These are phyloP conservation scores for Teratosphaeriaceae sp. DNA, from an alignment of 2,329 filamentous ascomycete species.

Conservation along the genomic window DNA sequence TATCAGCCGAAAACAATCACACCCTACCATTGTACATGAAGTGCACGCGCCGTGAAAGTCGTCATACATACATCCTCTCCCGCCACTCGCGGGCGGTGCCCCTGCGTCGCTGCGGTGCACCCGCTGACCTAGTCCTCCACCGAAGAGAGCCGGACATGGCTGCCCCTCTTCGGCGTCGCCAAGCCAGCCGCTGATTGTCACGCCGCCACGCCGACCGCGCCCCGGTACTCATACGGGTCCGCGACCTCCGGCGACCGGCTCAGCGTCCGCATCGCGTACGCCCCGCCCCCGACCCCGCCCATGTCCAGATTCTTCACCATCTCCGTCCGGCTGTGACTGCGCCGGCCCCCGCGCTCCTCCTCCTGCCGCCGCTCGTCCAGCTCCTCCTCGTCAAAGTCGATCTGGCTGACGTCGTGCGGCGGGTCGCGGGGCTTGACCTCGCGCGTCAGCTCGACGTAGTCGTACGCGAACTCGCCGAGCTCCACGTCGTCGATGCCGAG, in stretches of 20 bases:
- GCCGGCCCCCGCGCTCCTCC: slow-evolving; percentile 10
- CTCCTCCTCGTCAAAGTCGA: slow-evolving; percentile 7
- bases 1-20: too few relatives aligned
- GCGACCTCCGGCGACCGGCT: background rate
- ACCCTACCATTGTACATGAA: too few relatives aligned
- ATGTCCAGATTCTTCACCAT: slow-evolving; percentile 10
- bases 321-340: slow-evolving; percentile 12
- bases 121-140: background rate
- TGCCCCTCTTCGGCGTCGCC: background rate
- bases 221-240: background rate
- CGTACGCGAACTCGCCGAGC: slow-evolving; percentile 92
- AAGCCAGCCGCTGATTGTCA: background rate
- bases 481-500: slow-evolving; percentile 81
- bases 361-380: too few relatives aligned
- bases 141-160: background rate
- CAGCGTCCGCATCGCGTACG: background rate
- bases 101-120: too few relatives aligned
- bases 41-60: too few relatives aligned
- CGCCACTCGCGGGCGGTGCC: too few relatives aligned
- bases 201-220: background rate
- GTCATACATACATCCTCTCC: background rate
- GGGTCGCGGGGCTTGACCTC: slow-evolving; percentile 46
- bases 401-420: slow-evolving; percentile 1
- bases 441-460: slow-evolving; percentile 78
- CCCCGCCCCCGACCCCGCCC: background rate